phyloP scores from a whole-genome alignment of 2,329 filamentous ascomycete species.

The Esteya vermicola region DNA sequence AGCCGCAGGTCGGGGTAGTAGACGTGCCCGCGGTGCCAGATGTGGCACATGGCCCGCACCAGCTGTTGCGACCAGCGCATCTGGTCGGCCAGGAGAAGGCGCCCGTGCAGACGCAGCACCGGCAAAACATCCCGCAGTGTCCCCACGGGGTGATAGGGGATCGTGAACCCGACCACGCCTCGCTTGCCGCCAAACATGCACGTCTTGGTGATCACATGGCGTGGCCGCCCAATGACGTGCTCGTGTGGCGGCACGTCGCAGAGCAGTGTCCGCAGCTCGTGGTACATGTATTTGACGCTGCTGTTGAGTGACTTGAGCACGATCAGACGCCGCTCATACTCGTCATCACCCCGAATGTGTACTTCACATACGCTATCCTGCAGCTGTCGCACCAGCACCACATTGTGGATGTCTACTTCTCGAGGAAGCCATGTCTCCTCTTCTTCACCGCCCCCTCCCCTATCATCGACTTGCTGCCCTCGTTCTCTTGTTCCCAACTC shows the following conservation, averaged over 20 bases:
- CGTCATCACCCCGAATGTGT: slow-evolving; percentile 15
- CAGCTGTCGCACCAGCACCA: slow-evolving; percentile 37
- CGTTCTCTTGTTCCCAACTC: not conserved
- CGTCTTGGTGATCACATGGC: slow-evolving; percentile 39
- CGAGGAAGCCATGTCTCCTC: slow-evolving; percentile 21
- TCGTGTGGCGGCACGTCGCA: slow-evolving; percentile 31
- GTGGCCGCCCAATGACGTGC: slow-evolving; percentile 36
- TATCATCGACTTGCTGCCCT: not conserved
- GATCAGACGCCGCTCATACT: slow-evolving; percentile 20
- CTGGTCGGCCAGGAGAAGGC: slow-evolving; percentile 27
- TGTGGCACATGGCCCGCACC: slow-evolving; percentile 33
- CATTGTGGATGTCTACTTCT: slow-evolving; percentile 30
- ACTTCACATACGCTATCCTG: slow-evolving; percentile 47
- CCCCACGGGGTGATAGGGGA: slow-evolving; percentile 38
- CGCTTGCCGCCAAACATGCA: slow-evolving; percentile 41
- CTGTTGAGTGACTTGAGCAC: slow-evolving; percentile 46
- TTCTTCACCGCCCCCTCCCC: not conserved
- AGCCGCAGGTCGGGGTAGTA: slow-evolving; percentile 47
- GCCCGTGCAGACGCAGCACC: slow-evolving; percentile 29
- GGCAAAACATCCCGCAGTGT: slow-evolving; percentile 41
- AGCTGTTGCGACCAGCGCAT: slow-evolving; percentile 40
- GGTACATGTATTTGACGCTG: slow-evolving; percentile 45
- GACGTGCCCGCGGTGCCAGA: slow-evolving; percentile 27
- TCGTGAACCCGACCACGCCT: slow-evolving; percentile 41
- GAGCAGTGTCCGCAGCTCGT: slow-evolving; percentile 43